A percentile compares a stretch with the other conserved stretches of the same genome.
phyloP scores from a whole-genome alignment of 1,284 basidiomycete genomes.

The Ganoderma resinaceum region DNA sequence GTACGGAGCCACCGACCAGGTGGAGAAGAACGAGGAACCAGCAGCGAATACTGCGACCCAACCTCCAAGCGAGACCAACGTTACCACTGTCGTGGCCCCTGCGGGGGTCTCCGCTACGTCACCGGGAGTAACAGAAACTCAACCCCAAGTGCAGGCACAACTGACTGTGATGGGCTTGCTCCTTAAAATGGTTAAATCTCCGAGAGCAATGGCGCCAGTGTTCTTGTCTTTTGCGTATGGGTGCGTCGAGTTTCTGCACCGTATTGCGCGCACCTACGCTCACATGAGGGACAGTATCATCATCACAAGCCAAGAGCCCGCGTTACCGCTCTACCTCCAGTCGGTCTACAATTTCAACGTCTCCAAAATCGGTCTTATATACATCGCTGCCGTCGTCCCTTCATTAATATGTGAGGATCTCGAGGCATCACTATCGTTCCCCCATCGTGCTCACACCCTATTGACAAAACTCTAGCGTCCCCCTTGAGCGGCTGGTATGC shows the following conservation, averaged over 20 bases:
- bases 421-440: background rate
- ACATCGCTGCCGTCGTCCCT: constrained; percentile 74
- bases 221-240: constrained; percentile 66
- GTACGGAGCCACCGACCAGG: constrained; percentile 11
- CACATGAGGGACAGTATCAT: constrained; percentile 49
- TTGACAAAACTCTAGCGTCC: constrained; percentile 54
- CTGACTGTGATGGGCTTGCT: constrained; percentile 21
- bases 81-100: background rate
- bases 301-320: constrained; percentile 64
- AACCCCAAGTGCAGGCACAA: background rate
- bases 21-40: constrained; percentile 18
- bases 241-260: constrained; percentile 42
- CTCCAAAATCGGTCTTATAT: constrained; percentile 71
- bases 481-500: constrained; percentile 66
- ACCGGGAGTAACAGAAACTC: background rate
- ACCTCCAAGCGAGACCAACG: background rate
- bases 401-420: constrained; percentile 60
- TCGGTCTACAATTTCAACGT: constrained; percentile 66
- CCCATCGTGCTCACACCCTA: constrained; percentile 15
- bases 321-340: constrained; percentile 72
- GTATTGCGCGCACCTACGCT: background rate
- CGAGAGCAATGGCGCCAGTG: constrained; percentile 63
- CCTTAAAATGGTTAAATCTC: constrained; percentile 53
- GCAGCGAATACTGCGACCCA: background rate
- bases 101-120: background rate